A percentile compares a stretch with the other conserved stretches of the same genome.
Conservation (phyloP, 768 basidiomycete genomes). For the Tulasnella sp. region DNA sequence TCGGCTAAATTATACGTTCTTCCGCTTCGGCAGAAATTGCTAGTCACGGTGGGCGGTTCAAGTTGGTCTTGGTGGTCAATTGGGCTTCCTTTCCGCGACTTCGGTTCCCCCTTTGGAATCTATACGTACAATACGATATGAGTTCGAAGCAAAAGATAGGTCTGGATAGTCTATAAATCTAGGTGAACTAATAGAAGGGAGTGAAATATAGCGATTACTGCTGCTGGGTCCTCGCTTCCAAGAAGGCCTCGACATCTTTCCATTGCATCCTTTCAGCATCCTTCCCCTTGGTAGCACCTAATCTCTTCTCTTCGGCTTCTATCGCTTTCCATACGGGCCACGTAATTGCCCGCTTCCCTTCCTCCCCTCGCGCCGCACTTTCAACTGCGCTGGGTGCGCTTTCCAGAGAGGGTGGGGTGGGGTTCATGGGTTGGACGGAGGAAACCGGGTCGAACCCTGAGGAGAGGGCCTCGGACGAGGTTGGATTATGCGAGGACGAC, state of each 20-base stretch:
- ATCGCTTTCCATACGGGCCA: conserved; percentile 74
- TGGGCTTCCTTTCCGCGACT: not conserved
- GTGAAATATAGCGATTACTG: not conserved
- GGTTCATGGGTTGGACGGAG: conserved; percentile 29
- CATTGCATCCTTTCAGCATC: conserved; percentile 75
- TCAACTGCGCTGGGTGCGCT: conserved; percentile 48
- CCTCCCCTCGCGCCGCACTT: conserved; percentile 41
- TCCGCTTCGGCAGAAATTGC: not conserved
- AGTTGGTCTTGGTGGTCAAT: not conserved
- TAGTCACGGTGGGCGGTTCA: not conserved
- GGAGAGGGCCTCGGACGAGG: conserved; percentile 3
- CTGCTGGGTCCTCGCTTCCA: conserved; percentile 9
- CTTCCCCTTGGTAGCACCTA: conserved; percentile 56
- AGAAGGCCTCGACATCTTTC: conserved; percentile 34
- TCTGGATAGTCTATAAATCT: conserved; percentile 2
- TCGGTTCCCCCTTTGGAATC: not conserved
- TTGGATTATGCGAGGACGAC: conserved; percentile 5
- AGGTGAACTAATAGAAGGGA: not conserved
- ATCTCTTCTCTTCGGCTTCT: conserved; percentile 63
- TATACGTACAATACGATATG: not conserved
- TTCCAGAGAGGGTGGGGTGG: conserved; percentile 40
- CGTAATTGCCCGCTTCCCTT: conserved; percentile 44
- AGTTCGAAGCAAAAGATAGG: not conserved
- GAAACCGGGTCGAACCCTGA: conserved; percentile 7
- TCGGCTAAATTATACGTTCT: no score